These are phyloP conservation scores for Leucosporidium creatinivorum DNA, from an alignment of 768 basidiomycete genomes.

Conservation along the genomic window DNA sequence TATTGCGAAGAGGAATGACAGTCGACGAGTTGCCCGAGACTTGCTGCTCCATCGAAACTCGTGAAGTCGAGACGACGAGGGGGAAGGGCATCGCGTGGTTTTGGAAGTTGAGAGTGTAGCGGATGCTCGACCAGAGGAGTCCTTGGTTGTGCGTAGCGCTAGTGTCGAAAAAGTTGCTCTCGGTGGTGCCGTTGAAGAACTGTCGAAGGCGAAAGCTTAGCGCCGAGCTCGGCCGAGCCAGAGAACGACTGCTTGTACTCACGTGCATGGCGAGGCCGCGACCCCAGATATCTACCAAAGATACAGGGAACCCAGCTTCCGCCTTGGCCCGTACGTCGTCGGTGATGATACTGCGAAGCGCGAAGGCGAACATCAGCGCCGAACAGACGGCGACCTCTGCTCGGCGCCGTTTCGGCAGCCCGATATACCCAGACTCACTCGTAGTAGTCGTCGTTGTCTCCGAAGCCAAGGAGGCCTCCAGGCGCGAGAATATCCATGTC, in stretches of 20 bases:
- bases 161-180: constrained; percentile 53
- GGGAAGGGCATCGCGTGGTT: constrained; percentile 57
- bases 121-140: constrained; percentile 45
- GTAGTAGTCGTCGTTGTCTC: constrained; percentile 51
- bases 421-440: not conserved
- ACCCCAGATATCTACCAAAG: constrained; percentile 40
- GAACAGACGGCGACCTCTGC: not conserved
- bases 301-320: constrained; percentile 34
- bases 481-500: constrained; percentile 55
- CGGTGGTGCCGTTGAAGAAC: constrained; percentile 52
- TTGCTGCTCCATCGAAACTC: constrained; percentile 38
- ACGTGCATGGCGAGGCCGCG: constrained; percentile 68
- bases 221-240: constrained; percentile 47
- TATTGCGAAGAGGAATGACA: constrained; percentile 34
- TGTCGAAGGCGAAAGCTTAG: not conserved
- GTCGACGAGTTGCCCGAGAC: constrained; percentile 2
- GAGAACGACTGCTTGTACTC: constrained; percentile 34
- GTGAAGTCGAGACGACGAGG: constrained; percentile 49
- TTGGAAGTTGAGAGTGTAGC: constrained; percentile 49
- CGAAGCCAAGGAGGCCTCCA: constrained; percentile 48
- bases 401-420: no score
- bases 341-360: constrained; percentile 10
- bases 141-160: constrained; percentile 62
- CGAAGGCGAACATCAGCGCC: not conserved
- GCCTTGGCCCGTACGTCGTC: constrained; percentile 29